phyloP scores from a whole-genome alignment of 305 asterid genomes.

The Fraxinus nigra region DNA sequence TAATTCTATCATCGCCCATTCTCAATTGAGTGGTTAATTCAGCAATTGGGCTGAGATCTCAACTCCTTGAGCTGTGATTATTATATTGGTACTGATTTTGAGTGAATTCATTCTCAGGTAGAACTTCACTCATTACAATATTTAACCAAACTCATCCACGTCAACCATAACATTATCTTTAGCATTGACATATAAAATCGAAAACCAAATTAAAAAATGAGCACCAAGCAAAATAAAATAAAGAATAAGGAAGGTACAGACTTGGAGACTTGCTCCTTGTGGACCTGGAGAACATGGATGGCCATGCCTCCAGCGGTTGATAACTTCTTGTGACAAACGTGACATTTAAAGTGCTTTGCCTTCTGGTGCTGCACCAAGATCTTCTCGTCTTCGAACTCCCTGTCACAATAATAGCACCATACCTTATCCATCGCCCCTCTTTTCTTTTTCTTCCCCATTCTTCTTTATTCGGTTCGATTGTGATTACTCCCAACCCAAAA shows the following conservation, averaged over 20 bases:
- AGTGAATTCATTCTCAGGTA: too few relatives aligned
- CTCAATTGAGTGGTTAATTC: too few relatives aligned
- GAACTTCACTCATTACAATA: neutral
- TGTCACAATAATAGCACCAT: conserved; percentile 95
- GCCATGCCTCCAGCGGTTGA: conserved; percentile 98
- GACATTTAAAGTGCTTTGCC: conserved; percentile 97
- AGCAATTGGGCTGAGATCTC: too few relatives aligned
- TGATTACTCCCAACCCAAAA: neutral
- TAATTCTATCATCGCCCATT: too few relatives aligned
- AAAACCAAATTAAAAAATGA: neutral
- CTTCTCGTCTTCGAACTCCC: conserved; percentile 98
- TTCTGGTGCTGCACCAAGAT: conserved; percentile 96
- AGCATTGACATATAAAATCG: neutral
- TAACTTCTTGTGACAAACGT: conserved; percentile 94
- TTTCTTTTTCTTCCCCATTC: conserved; percentile 97
- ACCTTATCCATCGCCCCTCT: conserved; percentile 71
- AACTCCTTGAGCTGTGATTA: too few relatives aligned
- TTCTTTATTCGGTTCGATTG: neutral
- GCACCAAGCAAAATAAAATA: neutral
- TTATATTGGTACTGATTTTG: too few relatives aligned
- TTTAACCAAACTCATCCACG: neutral
- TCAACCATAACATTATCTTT: neutral
- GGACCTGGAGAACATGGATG: conserved; percentile 96
- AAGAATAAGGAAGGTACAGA: conserved; percentile 25
- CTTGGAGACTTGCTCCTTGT: conserved; percentile 88